phyloP scores from a whole-genome alignment of 805 yeast genomes.

The Lipomyces yamadae region DNA sequence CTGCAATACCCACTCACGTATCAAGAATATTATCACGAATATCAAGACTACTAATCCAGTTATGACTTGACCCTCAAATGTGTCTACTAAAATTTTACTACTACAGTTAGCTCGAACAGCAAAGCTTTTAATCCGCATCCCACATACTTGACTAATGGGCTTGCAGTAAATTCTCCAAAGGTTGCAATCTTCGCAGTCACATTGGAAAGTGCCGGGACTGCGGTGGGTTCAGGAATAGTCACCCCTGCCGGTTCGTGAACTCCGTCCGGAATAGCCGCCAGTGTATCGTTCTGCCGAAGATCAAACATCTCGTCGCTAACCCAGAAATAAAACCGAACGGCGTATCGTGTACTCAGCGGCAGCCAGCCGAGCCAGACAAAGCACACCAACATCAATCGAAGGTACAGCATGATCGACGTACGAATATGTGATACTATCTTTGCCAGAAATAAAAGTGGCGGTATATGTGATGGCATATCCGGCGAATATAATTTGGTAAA shows the following conservation, averaged over 20 bases:
- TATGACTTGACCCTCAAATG: slow-evolving; percentile 43
- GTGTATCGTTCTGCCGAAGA: slow-evolving; percentile 17
- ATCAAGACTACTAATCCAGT: slow-evolving; percentile 42
- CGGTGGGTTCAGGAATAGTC: neutral
- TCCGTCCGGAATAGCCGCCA: slow-evolving; percentile 9
- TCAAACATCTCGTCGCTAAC: slow-evolving; percentile 34
- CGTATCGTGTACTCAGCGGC: slow-evolving; percentile 39
- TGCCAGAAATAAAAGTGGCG: slow-evolving; percentile 54
- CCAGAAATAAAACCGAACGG: slow-evolving; percentile 38
- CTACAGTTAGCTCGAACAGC: neutral
- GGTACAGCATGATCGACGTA: slow-evolving; percentile 31
- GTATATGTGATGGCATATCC: slow-evolving; percentile 67
- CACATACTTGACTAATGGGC: slow-evolving; percentile 27
- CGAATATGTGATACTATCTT: slow-evolving; percentile 45
- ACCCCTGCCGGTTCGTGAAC: neutral
- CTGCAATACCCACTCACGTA: slow-evolving; percentile 47
- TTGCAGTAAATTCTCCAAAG: slow-evolving; percentile 21
- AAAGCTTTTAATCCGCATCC: neutral
- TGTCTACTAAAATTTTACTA: slow-evolving; percentile 32
- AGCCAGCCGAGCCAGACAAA: slow-evolving; percentile 41
- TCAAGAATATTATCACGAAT: slow-evolving; percentile 50
- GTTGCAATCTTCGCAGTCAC: neutral
- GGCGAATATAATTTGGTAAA: slow-evolving; percentile 68
- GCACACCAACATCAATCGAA: slow-evolving; percentile 34
- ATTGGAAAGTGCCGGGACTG: neutral